phyloP scores from a whole-genome alignment of 1,139 yeast species.

The Suhomyces taliae region DNA sequence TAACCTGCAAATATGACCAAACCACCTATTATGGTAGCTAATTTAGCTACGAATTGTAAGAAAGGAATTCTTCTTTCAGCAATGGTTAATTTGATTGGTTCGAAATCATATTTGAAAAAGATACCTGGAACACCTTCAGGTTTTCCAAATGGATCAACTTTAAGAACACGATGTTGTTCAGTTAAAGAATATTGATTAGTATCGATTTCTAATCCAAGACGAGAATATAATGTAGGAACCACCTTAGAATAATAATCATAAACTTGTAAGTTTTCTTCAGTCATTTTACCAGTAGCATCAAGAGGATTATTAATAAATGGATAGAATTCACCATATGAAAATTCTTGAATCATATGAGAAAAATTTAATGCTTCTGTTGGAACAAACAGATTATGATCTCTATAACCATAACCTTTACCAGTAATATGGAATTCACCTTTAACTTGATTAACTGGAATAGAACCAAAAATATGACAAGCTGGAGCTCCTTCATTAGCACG shows the following conservation, averaged over 20 bases:
- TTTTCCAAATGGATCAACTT: slow-evolving; percentile 22
- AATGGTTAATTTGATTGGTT: slow-evolving; percentile 73
- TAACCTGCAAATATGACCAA: slow-evolving; percentile 54
- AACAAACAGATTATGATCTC: slow-evolving; percentile 41
- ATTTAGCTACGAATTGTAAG: slow-evolving; percentile 69
- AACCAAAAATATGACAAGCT: slow-evolving; percentile 88
- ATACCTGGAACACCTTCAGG: slow-evolving; percentile 68
- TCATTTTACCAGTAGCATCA: slow-evolving; percentile 66
- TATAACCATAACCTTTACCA: slow-evolving; percentile 67
- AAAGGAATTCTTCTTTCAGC: slow-evolving; percentile 75
- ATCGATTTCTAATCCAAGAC: slow-evolving; percentile 68
- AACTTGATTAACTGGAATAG: slow-evolving; percentile 83
- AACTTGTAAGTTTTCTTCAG: slow-evolving; percentile 44
- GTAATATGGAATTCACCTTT: slow-evolving; percentile 84
- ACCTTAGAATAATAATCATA: slow-evolving; percentile 73
- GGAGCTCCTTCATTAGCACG: slow-evolving; percentile 54
- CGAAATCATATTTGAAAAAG: slow-evolving; percentile 81
- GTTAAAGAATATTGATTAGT: slow-evolving; percentile 88
- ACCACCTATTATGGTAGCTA: slow-evolving; percentile 82
- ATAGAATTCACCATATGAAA: slow-evolving; percentile 87
- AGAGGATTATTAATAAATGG: slow-evolving; percentile 86
- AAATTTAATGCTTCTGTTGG: slow-evolving; percentile 62
- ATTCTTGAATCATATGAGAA: slow-evolving; percentile 81
- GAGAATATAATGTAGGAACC: slow-evolving; percentile 78
- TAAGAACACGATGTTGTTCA: slow-evolving; percentile 40